These are phyloP conservation scores for Aspergillus floridensis DNA, from an alignment of 2,329 filamentous ascomycete species.

Conservation along the genomic window DNA sequence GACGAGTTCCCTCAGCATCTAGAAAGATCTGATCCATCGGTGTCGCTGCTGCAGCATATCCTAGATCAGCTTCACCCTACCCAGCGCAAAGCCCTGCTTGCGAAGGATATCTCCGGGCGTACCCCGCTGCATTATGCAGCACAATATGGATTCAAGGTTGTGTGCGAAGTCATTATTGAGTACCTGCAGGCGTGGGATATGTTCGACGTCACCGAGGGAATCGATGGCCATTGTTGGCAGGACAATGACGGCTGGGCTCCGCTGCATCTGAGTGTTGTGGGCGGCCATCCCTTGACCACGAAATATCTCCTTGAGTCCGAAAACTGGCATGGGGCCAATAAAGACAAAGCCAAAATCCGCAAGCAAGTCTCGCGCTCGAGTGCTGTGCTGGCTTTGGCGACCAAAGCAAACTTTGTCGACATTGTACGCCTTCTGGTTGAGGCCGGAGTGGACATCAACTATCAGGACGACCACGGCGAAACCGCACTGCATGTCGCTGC, in stretches of 20 bases:
- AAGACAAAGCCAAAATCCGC: constrained; percentile 62
- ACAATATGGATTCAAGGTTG: constrained; percentile 89
- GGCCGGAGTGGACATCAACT: constrained; percentile 89
- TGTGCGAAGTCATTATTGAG: constrained; percentile 82
- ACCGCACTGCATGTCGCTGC: constrained; percentile 90
- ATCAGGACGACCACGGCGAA: constrained; percentile 85
- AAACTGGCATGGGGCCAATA: constrained; percentile 65
- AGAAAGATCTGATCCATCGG: constrained; percentile 69
- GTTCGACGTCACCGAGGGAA: constrained; percentile 79
- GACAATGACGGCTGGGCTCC: constrained; percentile 89
- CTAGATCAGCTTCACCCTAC: constrained; percentile 66
- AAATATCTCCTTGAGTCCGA: constrained; percentile 76
- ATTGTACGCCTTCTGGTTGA: constrained; percentile 88
- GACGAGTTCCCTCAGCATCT: constrained; percentile 59
- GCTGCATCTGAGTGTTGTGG: constrained; percentile 86
- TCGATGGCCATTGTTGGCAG: constrained; percentile 86
- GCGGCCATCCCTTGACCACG: constrained; percentile 84
- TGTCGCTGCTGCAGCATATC: constrained; percentile 62
- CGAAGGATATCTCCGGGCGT: constrained; percentile 75
- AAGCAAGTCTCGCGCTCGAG: constrained; percentile 77
- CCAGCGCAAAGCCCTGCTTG: constrained; percentile 66
- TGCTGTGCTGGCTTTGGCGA: constrained; percentile 81
- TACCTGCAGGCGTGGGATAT: constrained; percentile 87
- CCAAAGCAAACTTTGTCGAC: constrained; percentile 77
- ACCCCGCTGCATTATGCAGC: constrained; percentile 90